A percentile compares a stretch with the other conserved stretches of the same genome.
Evolutionary conservation across 495 filamentous ascomycete species (phyloP).

Genomic region (Ascobolus immersus): DNA sequence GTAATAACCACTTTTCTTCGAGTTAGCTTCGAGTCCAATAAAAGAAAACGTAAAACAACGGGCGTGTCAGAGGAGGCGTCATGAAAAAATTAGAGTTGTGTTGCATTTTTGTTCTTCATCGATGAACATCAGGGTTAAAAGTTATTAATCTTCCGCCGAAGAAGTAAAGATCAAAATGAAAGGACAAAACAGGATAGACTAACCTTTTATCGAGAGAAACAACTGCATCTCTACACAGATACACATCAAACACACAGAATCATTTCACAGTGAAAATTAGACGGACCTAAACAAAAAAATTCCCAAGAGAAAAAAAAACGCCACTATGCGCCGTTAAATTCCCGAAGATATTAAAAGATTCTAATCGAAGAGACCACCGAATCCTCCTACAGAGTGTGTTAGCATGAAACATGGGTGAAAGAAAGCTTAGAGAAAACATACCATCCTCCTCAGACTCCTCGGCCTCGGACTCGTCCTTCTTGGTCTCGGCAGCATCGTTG

Average conservation of each 20-base stretch:
- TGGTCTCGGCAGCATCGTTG: conserved; percentile 23
- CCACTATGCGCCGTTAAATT: too few species aligned
- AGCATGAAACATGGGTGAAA: conserved; percentile 1
- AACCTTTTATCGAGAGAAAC: conserved; percentile 19
- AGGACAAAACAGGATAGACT: conserved; percentile 15
- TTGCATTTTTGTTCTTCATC: conserved; percentile 27
- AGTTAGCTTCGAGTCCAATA: too few species aligned
- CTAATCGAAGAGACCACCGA: conserved; percentile 43
- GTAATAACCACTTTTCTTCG: too few species aligned
- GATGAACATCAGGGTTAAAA: conserved; percentile 32
- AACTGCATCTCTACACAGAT: conserved; percentile 16
- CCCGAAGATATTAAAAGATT: too few species aligned
- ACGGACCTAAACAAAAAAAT: conserved; percentile 2
- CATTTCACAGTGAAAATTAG: conserved; percentile 14
- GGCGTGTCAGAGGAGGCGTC: conserved; percentile 16
- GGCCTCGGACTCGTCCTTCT: conserved; percentile 32
- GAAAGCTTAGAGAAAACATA: conserved; percentile 18
- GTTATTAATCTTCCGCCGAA: conserved; percentile 25
- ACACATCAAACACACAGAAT: conserved; percentile 18
- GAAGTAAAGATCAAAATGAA: conserved; percentile 3
- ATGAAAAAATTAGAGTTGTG: conserved; percentile 44
- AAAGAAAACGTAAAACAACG: not conserved
- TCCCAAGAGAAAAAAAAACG: conserved; percentile 3
- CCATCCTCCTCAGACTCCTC: conserved; percentile 36
- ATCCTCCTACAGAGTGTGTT: conserved; percentile 26